Evolutionary conservation across 306 rosid genomes (phyloP), one percentile per base, ranked within the genome.

Genomic region (Quercus ilex): DNA sequence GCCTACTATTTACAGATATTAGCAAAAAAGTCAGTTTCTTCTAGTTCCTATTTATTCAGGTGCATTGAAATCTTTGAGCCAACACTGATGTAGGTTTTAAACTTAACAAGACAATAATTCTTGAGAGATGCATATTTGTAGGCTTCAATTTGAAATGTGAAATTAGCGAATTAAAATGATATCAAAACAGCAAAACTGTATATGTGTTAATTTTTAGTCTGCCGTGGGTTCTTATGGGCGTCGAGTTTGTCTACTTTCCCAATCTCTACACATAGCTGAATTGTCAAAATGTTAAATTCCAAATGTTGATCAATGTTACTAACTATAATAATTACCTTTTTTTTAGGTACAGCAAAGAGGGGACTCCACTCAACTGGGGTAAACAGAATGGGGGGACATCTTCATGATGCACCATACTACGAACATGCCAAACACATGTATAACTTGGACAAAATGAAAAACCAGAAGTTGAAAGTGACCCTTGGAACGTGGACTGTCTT

Each of bases 351-450:
- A 83, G 86, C 69, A 35, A 69, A 41, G 12, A 74, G 83, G 46
- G 80, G 83, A 1, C 79, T 83, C 76, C 86, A 83, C 76, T 83
- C 83, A 33, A 83, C 80, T 26, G 83, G 76, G 62, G 77, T 69
- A 53, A 83, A 83, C 55, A 78, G 86, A 30, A 82, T 82, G 85
- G 83, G 80, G 31, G 71, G 7, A 67, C 86, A 83, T 26, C 80
- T 83, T 69, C 86, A 83, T 25, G 86, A 83, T 69, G 86, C 74
- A 52, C 86, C 86, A 21, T 79, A 58, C 77, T 83, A 83, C 30
- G 18, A 78, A 68, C 86, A 83, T 60, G 79, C 86, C 55, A 83
- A 83, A 43, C 86, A 83, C 83, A 83, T 83, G 86, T 83, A 78
- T 55, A 83, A 83, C 80, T 58, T 83, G 83, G 86, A 83, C 77